Evolutionary conservation across 805 yeast species (phyloP), one percentile per base, ranked within the genome.

Genomic region (Yarrowia alimentaria): DNA sequence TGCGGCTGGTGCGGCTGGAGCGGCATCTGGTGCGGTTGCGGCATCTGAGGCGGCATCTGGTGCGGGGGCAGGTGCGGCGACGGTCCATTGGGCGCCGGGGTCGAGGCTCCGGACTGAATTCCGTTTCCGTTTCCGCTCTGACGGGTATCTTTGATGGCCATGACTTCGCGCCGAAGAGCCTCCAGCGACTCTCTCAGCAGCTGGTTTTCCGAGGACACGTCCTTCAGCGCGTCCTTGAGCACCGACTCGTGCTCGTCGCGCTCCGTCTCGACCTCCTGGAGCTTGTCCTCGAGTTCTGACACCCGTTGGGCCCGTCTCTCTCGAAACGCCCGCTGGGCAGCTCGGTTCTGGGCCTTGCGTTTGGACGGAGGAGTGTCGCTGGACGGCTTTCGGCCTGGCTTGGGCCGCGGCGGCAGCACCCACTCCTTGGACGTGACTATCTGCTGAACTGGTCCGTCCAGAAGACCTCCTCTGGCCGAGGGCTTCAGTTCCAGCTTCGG

Each of bases 251-350:
- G 58, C 75, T 77, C 45, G 71, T 69, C 85, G 53, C 77, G 74
- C 58, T 79, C 90, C 57, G 77, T 75, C 65, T 84, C 91, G 48
- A 81, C 74, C 60, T 77, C 85, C 62, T 75, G 69, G 52, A 83
- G 72, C 65, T 79, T 80, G 47, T 75, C 77, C 63, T 87, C 95
- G 51, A 90, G 71, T 62, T 85, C 94, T 53, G 79, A 80, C 6
- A 88, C 86, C 47, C 89, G 69, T 24, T 85, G 84, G 14, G 96
- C 94, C 59, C 94, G 71, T 57, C 96, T 74, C 64, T 88, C 94
- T 57, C 96, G 70, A 68, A 87, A 86, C 2, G 97, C 94, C 53
- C 95, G 64, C 70, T 90, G 95, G 17, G 96, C 95, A n/a, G 93
- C 95, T 53, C 96, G 71, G 63, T 89, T 89, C 65, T 85, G 96